These are phyloP conservation scores for Salix viminalis DNA, from an alignment of 345 rosid genomes.

Conservation along the genomic window DNA sequence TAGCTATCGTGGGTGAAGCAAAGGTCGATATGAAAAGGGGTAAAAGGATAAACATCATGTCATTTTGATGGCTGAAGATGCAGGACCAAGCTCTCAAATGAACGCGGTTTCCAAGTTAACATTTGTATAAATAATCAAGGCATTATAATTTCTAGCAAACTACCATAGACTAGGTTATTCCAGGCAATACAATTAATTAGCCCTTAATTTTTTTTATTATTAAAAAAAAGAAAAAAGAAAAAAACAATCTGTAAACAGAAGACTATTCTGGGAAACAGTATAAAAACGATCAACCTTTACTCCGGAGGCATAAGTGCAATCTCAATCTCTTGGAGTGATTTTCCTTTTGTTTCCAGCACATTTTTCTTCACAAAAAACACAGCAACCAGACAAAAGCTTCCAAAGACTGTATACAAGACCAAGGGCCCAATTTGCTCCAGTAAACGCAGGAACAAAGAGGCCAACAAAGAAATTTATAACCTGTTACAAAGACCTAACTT, in stretches of 20 bases:
- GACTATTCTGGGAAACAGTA: neutral
- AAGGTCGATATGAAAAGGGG: too few species aligned
- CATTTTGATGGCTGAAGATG: too few species aligned
- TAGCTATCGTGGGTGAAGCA: too few species aligned
- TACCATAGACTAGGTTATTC: neutral
- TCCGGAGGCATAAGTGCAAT: constrained; percentile 58
- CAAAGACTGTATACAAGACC: constrained; percentile 61
- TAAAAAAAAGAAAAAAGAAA: too few species aligned
- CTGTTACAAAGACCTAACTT: constrained; percentile 37
- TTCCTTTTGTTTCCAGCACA: constrained; percentile 86
- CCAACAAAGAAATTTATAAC: constrained; percentile 88
- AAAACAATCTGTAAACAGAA: too few species aligned
- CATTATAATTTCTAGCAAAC: neutral
- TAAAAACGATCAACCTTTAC: constrained; percentile 22
- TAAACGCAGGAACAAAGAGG: constrained; percentile 68
- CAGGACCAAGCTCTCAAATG: too few species aligned
- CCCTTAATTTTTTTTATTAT: too few species aligned
- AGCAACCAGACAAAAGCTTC: constrained; percentile 62
- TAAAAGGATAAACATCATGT: too few species aligned
- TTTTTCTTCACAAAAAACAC: constrained; percentile 67
- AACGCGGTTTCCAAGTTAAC: too few species aligned
- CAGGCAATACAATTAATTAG: neutral
- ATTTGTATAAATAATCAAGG: too few species aligned
- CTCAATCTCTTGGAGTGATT: constrained; percentile 91
- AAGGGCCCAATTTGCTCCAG: constrained; percentile 76